Conservation (phyloP, 2,329 filamentous ascomycete genomes). For the Lecanosticta acicola region DNA sequence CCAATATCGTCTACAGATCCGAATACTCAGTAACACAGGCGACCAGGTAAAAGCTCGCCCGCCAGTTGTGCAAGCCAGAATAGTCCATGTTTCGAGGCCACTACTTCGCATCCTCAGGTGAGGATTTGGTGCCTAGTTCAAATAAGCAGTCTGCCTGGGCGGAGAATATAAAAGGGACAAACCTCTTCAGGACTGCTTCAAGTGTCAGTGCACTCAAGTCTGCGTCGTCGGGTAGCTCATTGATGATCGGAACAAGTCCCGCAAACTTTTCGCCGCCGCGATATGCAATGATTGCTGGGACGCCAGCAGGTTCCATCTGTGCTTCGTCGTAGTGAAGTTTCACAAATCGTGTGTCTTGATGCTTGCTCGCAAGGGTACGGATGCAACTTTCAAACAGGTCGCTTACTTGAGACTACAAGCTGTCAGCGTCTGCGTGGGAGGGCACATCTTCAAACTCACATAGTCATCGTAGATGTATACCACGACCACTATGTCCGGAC, state of each 20-base stretch:
- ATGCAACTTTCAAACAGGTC: constrained; percentile 73
- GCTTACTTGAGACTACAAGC: constrained; percentile 66
- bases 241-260: constrained; percentile 78
- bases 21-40: too few species aligned
- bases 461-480: constrained; percentile 89
- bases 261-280: constrained; percentile 84
- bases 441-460: constrained; percentile 54
- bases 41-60: too few species aligned
- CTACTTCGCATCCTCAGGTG: too few species aligned
- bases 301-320: constrained; percentile 83
- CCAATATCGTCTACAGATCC: too few species aligned
- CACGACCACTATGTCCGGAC: constrained; percentile 73
- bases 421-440: constrained; percentile 17
- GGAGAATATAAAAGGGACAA: neutral
- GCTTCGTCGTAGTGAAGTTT: constrained; percentile 88
- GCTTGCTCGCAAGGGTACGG: constrained; percentile 62
- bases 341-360: constrained; percentile 75
- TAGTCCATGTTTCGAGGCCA: too few species aligned
- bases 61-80: too few species aligned
- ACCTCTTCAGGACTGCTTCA: constrained; percentile 54
- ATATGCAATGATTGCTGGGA: constrained; percentile 86
- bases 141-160: neutral
- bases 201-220: constrained; percentile 49
- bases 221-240: constrained; percentile 67
- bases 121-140: constrained; percentile 8